Conservation (phyloP, 805 yeast species). For the Maudiozyma pseudohumilis region DNA sequence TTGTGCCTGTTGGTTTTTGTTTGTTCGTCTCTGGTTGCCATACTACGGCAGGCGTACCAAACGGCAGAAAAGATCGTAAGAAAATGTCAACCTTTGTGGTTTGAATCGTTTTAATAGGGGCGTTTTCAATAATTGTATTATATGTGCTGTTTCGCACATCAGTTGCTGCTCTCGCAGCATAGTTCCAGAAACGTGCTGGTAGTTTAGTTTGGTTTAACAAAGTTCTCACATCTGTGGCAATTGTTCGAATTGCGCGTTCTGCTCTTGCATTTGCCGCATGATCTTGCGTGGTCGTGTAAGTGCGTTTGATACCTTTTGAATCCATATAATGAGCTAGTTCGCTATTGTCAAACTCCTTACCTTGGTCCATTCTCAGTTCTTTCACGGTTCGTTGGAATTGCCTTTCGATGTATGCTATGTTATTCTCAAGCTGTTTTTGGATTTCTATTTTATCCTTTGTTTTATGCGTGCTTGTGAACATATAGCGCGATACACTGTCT, state of each 20-base stretch:
- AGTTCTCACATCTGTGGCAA: constrained; percentile 3
- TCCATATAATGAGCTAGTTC: not conserved
- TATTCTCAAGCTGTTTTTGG: not conserved
- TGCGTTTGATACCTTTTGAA: constrained; percentile 2
- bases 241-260: constrained; percentile 6
- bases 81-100: not conserved
- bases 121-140: not conserved
- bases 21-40: not conserved
- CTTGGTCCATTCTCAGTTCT: constrained; percentile 6
- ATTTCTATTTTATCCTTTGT: not conserved
- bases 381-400: constrained; percentile 3
- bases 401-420: constrained; percentile 1
- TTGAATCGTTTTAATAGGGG: not conserved
- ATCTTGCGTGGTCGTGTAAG: constrained; percentile 3
- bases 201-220: constrained; percentile 2
- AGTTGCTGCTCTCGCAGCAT: constrained; percentile 3
- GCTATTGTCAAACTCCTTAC: constrained; percentile 6
- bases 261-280: constrained; percentile 9
- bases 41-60: not conserved
- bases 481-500: constrained; percentile 7
- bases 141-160: constrained; percentile 1
- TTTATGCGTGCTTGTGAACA: constrained; percentile 1
- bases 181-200: constrained; percentile 3
- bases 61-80: not conserved
- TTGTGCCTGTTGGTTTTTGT: not conserved